phyloP scores from a whole-genome alignment of 2,329 filamentous ascomycete species.

The Neoarthrinium moseri region DNA sequence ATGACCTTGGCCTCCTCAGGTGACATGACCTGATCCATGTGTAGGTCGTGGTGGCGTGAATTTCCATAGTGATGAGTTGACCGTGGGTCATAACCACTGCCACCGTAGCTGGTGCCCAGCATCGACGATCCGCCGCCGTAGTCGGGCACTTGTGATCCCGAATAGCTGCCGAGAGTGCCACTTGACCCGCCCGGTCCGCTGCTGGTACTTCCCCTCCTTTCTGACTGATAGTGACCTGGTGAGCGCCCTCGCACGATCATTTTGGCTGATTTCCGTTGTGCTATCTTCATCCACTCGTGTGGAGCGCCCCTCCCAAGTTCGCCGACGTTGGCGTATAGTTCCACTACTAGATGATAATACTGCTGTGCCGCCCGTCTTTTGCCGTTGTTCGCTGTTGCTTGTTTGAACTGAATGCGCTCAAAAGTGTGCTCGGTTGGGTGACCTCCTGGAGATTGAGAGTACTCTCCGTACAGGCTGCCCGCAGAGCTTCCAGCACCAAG shows the following conservation, averaged over 20 bases:
- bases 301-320: conserved; percentile 53
- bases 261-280: conserved; percentile 70
- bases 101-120: conserved; percentile 35
- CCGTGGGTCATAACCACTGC: conserved; percentile 37
- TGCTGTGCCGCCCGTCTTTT: conserved; percentile 88
- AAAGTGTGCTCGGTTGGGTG: conserved; percentile 63
- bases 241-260: conserved; percentile 87
- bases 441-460: conserved; percentile 32
- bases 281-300: conserved; percentile 68
- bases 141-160: conserved; percentile 34
- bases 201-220: conserved; percentile 65
- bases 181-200: conserved; percentile 67
- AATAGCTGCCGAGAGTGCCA: conserved; percentile 49
- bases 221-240: conserved; percentile 76
- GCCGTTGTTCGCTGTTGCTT: conserved; percentile 90
- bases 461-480: conserved; percentile 36
- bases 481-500: conserved; percentile 24
- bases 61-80: conserved; percentile 37
- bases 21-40: conserved; percentile 35
- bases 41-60: conserved; percentile 46
- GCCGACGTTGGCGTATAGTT: conserved; percentile 72
- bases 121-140: conserved; percentile 34
- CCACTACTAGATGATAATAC: conserved; percentile 87
- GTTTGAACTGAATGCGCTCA: conserved; percentile 92
- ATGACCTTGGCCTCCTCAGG: conserved; percentile 16